phyloP scores from a whole-genome alignment of 352 stramenopile species.

The Phytophthora pistaciae region DNA sequence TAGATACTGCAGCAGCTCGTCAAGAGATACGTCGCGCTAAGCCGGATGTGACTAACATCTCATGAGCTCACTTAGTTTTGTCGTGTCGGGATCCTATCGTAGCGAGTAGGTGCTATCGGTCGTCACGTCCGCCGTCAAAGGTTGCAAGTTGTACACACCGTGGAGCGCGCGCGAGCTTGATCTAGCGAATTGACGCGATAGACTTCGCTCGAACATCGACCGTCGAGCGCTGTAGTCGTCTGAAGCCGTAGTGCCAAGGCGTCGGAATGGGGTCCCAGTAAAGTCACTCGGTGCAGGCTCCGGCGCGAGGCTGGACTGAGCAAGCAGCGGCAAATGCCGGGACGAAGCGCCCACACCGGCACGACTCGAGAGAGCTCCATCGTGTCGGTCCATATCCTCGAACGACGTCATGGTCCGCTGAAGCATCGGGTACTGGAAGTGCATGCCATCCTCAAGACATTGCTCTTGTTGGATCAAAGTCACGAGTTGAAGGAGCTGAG shows the following conservation, averaged over 20 bases:
- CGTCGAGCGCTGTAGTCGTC: constrained; percentile 10
- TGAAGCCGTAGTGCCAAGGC: constrained; percentile 7
- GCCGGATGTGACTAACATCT: not conserved
- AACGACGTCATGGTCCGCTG: constrained; percentile 25
- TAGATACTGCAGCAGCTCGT: not conserved
- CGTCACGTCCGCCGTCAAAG: constrained; percentile 4
- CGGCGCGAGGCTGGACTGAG: constrained; percentile 24
- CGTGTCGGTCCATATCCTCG: constrained; percentile 18
- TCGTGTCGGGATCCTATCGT: not conserved
- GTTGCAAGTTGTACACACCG: constrained; percentile 23
- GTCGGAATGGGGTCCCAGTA: constrained; percentile 17
- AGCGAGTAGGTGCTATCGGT: constrained; percentile 8
- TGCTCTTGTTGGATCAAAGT: constrained; percentile 35
- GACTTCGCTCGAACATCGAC: not conserved
- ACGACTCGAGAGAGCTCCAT: constrained; percentile 1
- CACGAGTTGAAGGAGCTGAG: constrained; percentile 51
- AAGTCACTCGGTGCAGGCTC: constrained; percentile 29
- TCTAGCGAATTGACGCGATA: constrained; percentile 13
- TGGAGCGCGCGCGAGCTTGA: constrained; percentile 27
- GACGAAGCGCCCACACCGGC: not conserved
- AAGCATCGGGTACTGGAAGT: constrained; percentile 1
- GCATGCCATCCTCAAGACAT: constrained; percentile 7
- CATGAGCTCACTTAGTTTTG: constrained; percentile 5
- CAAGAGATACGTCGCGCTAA: not conserved
- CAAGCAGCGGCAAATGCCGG: constrained; percentile 24